phyloP scores from a whole-genome alignment of 2,329 filamentous ascomycete genomes.

The Trichophyton mentagrophytes region DNA sequence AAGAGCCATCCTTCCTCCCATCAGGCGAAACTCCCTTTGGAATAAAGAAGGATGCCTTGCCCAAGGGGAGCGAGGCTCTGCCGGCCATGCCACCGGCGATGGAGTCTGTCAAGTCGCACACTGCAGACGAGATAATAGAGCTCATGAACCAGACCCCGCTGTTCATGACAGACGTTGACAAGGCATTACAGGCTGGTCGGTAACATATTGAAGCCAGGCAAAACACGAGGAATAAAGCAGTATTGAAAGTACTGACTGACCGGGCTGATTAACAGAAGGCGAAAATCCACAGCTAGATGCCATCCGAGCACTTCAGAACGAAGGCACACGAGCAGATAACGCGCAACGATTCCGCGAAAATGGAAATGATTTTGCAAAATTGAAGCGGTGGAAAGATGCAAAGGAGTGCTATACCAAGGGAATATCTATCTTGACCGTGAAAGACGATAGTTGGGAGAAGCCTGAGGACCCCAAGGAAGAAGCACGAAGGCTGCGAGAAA shows the following conservation, averaged over 20 bases:
- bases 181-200: constrained; percentile 42
- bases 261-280: constrained; percentile 31
- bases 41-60: constrained; percentile 25
- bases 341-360: constrained; percentile 75
- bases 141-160: constrained; percentile 63
- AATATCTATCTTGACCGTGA: constrained; percentile 54
- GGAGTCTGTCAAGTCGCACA: constrained; percentile 44
- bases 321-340: constrained; percentile 77
- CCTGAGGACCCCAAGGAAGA: constrained; percentile 45
- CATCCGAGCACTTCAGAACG: constrained; percentile 78
- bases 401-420: constrained; percentile 86
- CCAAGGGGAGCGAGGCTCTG: constrained; percentile 21
- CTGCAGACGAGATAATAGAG: constrained; percentile 47
- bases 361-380: constrained; percentile 76
- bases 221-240: background rate
- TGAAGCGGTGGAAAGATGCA: constrained; percentile 64
- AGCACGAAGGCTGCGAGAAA: constrained; percentile 47
- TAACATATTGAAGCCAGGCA: background rate
- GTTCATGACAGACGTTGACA: constrained; percentile 86
- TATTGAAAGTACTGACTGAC: background rate
- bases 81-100: constrained; percentile 46
- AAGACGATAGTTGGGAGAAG: constrained; percentile 39
- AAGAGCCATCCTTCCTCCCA: constrained; percentile 9
- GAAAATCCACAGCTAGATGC: constrained; percentile 79
- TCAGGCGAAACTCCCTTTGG: constrained; percentile 27